These are phyloP conservation scores for Geranium incanum DNA, from an alignment of 441 rosid genomes.

Conservation along the genomic window DNA sequence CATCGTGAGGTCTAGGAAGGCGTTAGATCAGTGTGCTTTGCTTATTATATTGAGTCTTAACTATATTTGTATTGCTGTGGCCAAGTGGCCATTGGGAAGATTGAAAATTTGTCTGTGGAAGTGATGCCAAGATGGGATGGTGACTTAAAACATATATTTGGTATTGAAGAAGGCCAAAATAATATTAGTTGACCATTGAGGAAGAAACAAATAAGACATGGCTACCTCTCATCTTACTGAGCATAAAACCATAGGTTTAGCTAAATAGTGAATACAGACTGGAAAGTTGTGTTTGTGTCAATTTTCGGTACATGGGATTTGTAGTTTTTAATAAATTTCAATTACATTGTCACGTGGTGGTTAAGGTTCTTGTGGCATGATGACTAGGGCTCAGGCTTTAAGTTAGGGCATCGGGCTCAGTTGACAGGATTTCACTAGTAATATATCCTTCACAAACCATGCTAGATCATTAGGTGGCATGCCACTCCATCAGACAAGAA, in stretches of 20 bases:
- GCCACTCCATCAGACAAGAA: background rate
- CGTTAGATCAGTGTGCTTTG: background rate
- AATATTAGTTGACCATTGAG: background rate
- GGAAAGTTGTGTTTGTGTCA: background rate
- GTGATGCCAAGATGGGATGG: background rate
- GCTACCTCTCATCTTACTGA: background rate
- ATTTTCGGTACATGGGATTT: background rate
- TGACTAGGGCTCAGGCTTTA: background rate
- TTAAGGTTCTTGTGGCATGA: background rate
- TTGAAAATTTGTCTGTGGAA: no score
- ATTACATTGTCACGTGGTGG: background rate
- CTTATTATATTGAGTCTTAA: no score
- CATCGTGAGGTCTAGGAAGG: background rate
- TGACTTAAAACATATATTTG: background rate
- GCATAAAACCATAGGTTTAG: background rate
- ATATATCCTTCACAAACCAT: background rate
- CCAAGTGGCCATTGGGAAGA: no score
- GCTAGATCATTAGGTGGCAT: background rate
- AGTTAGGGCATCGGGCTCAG: background rate
- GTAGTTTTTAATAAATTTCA: background rate
- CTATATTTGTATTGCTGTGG: no score
- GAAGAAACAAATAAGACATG: background rate
- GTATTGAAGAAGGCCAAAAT: background rate
- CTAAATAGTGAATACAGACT: background rate
- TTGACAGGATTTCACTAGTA: background rate